These are phyloP conservation scores for Fusarium pseudoanthophilum DNA, from an alignment of 2,329 filamentous ascomycete genomes.

Conservation along the genomic window DNA sequence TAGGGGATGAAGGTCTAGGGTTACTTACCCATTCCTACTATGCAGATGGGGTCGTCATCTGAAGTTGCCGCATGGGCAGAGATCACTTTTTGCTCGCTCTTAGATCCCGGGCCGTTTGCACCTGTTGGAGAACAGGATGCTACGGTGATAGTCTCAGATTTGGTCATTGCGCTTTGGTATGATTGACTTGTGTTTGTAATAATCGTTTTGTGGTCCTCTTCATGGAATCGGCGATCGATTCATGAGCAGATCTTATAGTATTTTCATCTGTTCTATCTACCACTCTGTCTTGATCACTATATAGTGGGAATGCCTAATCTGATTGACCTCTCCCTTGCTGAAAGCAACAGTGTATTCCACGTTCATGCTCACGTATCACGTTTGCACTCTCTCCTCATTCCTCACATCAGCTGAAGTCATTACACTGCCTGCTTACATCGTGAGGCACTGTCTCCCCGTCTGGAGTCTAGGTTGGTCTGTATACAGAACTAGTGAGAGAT, in stretches of 20 bases:
- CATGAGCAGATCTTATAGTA: not conserved
- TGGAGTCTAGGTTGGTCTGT: not conserved
- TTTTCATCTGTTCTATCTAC: not conserved
- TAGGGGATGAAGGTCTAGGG: rapidly evolving
- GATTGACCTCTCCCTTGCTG: rapidly evolving
- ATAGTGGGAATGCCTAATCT: rapidly evolving
- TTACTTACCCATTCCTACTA: not conserved
- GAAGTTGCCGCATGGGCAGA: rapidly evolving
- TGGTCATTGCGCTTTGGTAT: not conserved
- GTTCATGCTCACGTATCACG: not conserved
- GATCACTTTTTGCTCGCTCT: rapidly evolving
- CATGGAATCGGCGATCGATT: not conserved
- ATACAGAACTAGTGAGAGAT: not conserved
- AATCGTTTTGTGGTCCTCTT: rapidly evolving
- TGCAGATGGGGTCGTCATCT: not conserved
- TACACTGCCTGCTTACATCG: not conserved
- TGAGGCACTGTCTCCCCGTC: not conserved
- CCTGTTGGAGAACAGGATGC: rapidly evolving
- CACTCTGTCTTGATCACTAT: rapidly evolving
- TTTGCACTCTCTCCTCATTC: not conserved
- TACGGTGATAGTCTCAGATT: not conserved
- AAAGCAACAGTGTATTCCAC: rapidly evolving
- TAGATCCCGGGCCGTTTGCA: rapidly evolving
- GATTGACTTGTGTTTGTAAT: not conserved
- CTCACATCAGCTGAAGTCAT: not conserved